Evolutionary conservation across 2,329 filamentous ascomycete species (phyloP), one percentile per base, ranked within the genome.

Genomic region (Trichoderma koningii): DNA sequence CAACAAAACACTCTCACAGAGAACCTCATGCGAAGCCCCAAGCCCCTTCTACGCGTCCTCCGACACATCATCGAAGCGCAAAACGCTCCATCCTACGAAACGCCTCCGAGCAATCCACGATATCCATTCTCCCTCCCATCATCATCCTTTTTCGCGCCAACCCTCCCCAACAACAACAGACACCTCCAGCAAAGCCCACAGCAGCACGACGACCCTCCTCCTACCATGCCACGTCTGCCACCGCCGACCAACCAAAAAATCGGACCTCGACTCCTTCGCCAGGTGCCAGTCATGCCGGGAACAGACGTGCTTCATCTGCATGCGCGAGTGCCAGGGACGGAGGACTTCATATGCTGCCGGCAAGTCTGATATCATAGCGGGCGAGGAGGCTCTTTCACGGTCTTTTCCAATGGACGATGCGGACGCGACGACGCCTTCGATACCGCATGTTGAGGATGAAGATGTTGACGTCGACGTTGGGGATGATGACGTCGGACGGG

Each of bases 231-330:
- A 90, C 76, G 85, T 90, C 68, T 91, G 89, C 79, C 83, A 84
- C 70, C 83, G 87, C 48, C 83, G 83, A 62, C 89, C 89, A 1
- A 87, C 82, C 60, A 86, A 86, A 69, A 89, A 85, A 72, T 82
- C 81, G 6, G 87, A 91, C 64, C 80, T 91, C 41, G 87, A 89
- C 73, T 85, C 84, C 10, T 90, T 87, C 71, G 83, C 86, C 53
- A 81, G 86, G 70, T 91, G 89, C 73, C 78, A 84, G 69, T 82
- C 84, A 15, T 91, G 89, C 71, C 79, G 81, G 10, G 78, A 83
- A 67, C 80, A 87, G 48, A 85, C 88, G 0, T 91, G 89, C 73
- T 90, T 84, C 71, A 81, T 91, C n/a, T 91, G 89, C 73, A 83
- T 89, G 51, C 78, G 89, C 28, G 79, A 85, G 69, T 91, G 89